Base-by-base conservation (phyloP, 345 rosid genomes). In the Streptanthus diversifolius region DNA sequence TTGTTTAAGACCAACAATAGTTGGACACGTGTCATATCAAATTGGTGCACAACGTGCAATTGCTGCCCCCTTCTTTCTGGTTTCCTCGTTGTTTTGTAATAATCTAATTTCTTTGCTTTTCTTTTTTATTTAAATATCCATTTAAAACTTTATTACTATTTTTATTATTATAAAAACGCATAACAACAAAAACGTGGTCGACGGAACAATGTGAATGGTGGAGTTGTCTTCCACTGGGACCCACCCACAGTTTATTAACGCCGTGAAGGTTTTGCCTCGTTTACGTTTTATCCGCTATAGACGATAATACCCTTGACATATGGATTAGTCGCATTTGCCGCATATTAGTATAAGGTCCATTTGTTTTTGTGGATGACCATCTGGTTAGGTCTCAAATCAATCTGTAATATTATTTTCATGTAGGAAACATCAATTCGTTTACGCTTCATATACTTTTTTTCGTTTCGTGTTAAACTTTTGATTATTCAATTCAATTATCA, bases 161-260 rank as follows among this genome's bases (percentile, higher is more conserved):
- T 48, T 17, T 66, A 8, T 56, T 43, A 15, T 58, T 47, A n/a
- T 17, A 2, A 43, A 52, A 43, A 75, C 58, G 59, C 74, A 76
- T 76, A 62, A 62, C 63, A 61, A 68, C 79, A 75, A 75, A 75
- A 68, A 75, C 79, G 79, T 68, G 79, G 74, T 68, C 74, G 70
- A 68, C 57, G 70, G 64, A 61, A 68, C 17, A 66, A 68, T 68
- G 79, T 68, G 74, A 69, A 11, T 60, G 57, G 74, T 68, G 79
- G 74, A 62, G 65, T 63, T 75, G 70, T 75, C 70, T 53, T 33
- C 5, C 5, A 8, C 15, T 14, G 15, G 74, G 74, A 25, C 74
- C 79, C 58, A 75, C 57, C 44, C 27, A 25, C 58, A 15, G 40
- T 53, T 53, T 15, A 18, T 2, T 60, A 53, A 68, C 79, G 49